A percentile compares a stretch with the other conserved stretches of the same genome.
Conservation (phyloP, 805 yeast genomes). For the Candida quercuum region DNA sequence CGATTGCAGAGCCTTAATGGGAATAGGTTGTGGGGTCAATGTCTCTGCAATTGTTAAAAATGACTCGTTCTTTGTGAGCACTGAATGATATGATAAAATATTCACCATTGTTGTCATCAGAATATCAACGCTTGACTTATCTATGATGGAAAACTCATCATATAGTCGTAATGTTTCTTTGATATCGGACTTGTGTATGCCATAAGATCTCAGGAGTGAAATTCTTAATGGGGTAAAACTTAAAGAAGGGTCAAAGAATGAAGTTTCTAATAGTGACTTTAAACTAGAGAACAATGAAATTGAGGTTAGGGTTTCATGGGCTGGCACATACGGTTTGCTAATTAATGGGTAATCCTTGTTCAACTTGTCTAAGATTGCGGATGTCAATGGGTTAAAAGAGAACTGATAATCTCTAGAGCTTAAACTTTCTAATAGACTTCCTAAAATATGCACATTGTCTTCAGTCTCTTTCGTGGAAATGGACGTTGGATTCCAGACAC, state of each 20-base stretch:
- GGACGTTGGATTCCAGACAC: slow-evolving; percentile 1
- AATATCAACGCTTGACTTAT: slow-evolving; percentile 33
- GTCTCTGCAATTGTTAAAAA: slow-evolving; percentile 34
- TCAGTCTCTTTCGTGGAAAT: not conserved
- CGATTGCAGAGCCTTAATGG: slow-evolving; percentile 29
- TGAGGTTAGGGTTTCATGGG: no score
- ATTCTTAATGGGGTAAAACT: slow-evolving; percentile 4
- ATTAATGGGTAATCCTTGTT: not conserved
- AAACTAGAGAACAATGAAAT: no score
- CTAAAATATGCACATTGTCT: not conserved
- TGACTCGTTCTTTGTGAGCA: slow-evolving; percentile 25
- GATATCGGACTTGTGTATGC: slow-evolving; percentile 9
- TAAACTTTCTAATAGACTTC: not conserved
- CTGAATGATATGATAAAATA: slow-evolving; percentile 35
- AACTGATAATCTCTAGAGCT: no score
- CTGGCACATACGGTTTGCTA: no score
- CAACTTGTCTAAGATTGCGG: not conserved
- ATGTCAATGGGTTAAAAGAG: not conserved
- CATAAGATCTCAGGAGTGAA: slow-evolving; percentile 10
- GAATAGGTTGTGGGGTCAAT: slow-evolving; percentile 23
- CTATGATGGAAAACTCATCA: slow-evolving; percentile 34
- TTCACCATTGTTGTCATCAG: slow-evolving; percentile 37
- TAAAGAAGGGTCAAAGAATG: slow-evolving; percentile 4
- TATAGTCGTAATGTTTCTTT: slow-evolving; percentile 9
- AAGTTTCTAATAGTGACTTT: not conserved